Base-by-base conservation (phyloP, 805 yeast species). In the Lipomyces kockii region DNA sequence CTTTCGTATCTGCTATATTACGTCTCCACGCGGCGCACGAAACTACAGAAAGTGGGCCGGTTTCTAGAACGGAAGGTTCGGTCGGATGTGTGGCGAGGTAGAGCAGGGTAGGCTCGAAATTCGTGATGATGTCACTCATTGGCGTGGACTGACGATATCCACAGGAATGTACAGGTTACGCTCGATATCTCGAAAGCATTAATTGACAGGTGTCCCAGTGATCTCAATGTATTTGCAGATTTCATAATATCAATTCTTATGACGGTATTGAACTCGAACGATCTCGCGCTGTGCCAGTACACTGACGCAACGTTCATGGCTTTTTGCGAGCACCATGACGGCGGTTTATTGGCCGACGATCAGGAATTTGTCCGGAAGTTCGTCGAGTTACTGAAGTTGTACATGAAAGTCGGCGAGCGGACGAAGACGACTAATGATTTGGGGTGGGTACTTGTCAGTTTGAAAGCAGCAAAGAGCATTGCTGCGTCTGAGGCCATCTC, bases 21-120 rank as follows among this genome's bases (percentile, higher is more conserved):
- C 77, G 97, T 97, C 25, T 88, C 96, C 53, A 89, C 97, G 3
- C 83, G 98, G 73, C 83, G 97, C 64, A 89, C 92, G 39, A 94
- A 95, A 77, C 82, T 95, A 70, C 95, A 91, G 73, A 94, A 94
- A 75, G 97, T 94, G 25, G 89, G 92, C 29, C 80, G 81, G 4
- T 91, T 88, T 76, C 78, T 94, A 62, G 83, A 84, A 61, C 85
- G 83, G 72, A 88, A 87, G 76, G 86, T 94, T 35, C 74, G 75
- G 14, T 72, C 82, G 3, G 97, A 92, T 76, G 82, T 86, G 29
- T 79, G 83, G 62, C 85, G 86, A 58, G 86, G 83, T 65, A 79
- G 91, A 53, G 79, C 88, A 14, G 98, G 97, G 72, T 68, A 39
- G 9, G 72, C 29, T 17, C 12, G 17, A 37, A 17, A 27, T 17